Percentiles rank a stretch among this genome's conserved stretches.
phyloP scores from a whole-genome alignment of 2,329 filamentous ascomycete species.

The Fusarium caatingaense region DNA sequence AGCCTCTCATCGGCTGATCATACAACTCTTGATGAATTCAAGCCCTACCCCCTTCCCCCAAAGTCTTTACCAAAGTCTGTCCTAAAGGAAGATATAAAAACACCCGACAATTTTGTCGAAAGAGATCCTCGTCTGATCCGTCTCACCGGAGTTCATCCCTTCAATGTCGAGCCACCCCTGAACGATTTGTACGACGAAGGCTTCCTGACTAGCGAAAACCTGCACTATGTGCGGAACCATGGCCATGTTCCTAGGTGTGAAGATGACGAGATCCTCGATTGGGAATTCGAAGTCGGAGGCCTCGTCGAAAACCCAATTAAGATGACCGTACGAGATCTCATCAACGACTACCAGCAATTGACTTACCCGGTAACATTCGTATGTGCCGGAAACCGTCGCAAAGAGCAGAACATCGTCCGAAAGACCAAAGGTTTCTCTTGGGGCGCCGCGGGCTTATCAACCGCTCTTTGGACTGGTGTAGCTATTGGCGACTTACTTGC shows the following conservation, averaged over 20 bases:
- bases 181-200: slow-evolving; percentile 81
- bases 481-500: slow-evolving; percentile 77
- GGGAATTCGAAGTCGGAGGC: slow-evolving; percentile 87
- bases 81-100: slow-evolving; percentile 81
- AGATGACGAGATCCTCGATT: slow-evolving; percentile 78
- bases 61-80: slow-evolving; percentile 69
- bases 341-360: slow-evolving; percentile 80
- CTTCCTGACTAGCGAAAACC: slow-evolving; percentile 85
- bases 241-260: slow-evolving; percentile 81
- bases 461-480: slow-evolving; percentile 87
- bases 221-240: slow-evolving; percentile 95
- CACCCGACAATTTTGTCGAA: slow-evolving; percentile 83
- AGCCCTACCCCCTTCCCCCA: slow-evolving; percentile 75
- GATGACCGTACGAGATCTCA: slow-evolving; percentile 77
- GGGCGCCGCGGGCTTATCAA: slow-evolving; percentile 89
- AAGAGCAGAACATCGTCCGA: slow-evolving; percentile 90
- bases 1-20: slow-evolving; percentile 33
- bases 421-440: slow-evolving; percentile 96
- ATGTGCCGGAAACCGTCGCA: slow-evolving; percentile 90
- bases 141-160: slow-evolving; percentile 88
- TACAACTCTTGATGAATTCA: slow-evolving; percentile 23
- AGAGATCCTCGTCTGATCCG: slow-evolving; percentile 85
- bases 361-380: slow-evolving; percentile 91
- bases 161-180: slow-evolving; percentile 89
- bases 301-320: slow-evolving; percentile 81